Base-by-base conservation (phyloP, 2,329 filamentous ascomycete species). In the Neocucurbitaria cava region DNA sequence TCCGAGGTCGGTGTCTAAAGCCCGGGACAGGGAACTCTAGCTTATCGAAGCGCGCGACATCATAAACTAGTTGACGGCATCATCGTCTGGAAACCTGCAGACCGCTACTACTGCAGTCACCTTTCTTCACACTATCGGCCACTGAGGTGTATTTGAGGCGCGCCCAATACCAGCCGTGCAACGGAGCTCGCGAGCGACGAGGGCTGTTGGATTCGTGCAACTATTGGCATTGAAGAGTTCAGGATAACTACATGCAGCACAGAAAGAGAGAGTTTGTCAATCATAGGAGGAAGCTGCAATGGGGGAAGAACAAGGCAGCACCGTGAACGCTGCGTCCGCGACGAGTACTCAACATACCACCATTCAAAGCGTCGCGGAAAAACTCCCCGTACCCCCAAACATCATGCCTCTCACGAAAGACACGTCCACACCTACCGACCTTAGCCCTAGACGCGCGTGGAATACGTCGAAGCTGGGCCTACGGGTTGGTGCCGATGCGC, bases 401-500 rank as follows among this genome's bases (percentile, higher is more conserved):
- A 57, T 55, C 40, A 30, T 46, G 13, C 24, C 26, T n/a, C 42
- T 40, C 1, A n/a, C 42, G n/a, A 38, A 48, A 17, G 46, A 40
- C n/a, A 20, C 43, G 1, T 7, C 54, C 8, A 50, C 53, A 17
- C 17, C 21, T 6, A 15, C 20, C 38, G 38, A 24, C 18, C 18
- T 24, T 11, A 17, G 30, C 43, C 3, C 17, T 58, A 62, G 48
- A 40, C 44, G 39, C 8, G 38, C 52, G 49, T 94, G 90, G 89
- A 96, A 96, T 74, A 93, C 90, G 21, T 84, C 86, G 61, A 88
- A 90, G 64, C 76, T 96, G 50, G 84, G 83, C 13, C 74, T 83
- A 61, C 84, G 92, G 47, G 70, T 96, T 11, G 85, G 82, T 39
- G 84, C 87, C 15, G 92, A 96, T 78, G 76, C 85, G 20, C 75